These are phyloP conservation scores for Phaeosphaeriaceae sp. DNA, from an alignment of 2,329 filamentous ascomycete genomes.

Conservation along the genomic window DNA sequence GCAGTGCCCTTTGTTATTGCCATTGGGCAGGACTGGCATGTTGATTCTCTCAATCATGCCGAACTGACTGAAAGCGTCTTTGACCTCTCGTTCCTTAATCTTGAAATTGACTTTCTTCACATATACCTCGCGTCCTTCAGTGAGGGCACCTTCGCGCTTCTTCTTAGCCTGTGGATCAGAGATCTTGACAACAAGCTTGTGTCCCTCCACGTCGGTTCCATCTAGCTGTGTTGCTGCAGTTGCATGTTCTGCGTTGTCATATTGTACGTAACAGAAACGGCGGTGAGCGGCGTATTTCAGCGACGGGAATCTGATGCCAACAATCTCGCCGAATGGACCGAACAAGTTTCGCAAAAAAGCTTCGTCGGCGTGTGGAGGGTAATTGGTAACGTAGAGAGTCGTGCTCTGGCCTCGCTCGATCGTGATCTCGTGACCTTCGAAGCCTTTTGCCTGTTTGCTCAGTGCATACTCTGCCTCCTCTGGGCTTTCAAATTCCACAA, in stretches of 20 bases:
- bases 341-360: constrained; percentile 73
- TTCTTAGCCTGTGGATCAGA: constrained; percentile 84
- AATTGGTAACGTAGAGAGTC: constrained; percentile 91
- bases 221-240: constrained; percentile 72
- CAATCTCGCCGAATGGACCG: constrained; percentile 74
- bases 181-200: constrained; percentile 77
- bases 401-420: constrained; percentile 78
- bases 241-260: constrained; percentile 61
- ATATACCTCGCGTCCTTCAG: constrained; percentile 88
- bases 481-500: constrained; percentile 82
- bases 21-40: constrained; percentile 69
- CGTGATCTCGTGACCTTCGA: constrained; percentile 74
- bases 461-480: constrained; percentile 84
- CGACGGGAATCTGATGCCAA: constrained; percentile 88
- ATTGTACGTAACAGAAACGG: constrained; percentile 96
- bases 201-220: constrained; percentile 70
- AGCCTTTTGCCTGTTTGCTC: constrained; percentile 79
- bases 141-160: constrained; percentile 76
- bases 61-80: constrained; percentile 74
- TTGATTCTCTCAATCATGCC: constrained; percentile 77
- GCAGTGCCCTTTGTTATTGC: constrained; percentile 76
- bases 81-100: constrained; percentile 74
- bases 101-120: constrained; percentile 86
- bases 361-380: constrained; percentile 78
- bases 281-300: constrained; percentile 87